These are phyloP conservation scores for Aureobasidium namibiae DNA, from an alignment of 2,329 filamentous ascomycete genomes.

Conservation along the genomic window DNA sequence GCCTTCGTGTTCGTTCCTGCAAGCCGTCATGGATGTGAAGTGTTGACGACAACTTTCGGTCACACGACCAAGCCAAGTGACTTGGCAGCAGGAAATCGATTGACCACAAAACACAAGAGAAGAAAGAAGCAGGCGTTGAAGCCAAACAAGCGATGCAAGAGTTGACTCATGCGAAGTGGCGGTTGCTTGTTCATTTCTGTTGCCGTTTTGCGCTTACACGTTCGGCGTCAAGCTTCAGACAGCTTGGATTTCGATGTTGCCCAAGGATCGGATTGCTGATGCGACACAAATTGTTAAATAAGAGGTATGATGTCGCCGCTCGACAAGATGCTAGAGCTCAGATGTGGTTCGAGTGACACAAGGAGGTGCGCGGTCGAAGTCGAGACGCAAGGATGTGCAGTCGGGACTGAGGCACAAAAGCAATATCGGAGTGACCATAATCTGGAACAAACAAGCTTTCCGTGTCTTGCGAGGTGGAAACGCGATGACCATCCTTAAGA, in stretches of 20 bases:
- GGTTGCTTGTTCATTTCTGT: neutral
- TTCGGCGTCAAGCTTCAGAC: neutral
- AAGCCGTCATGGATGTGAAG: neutral
- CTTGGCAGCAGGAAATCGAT: conserved; percentile 7
- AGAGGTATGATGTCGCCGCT: neutral
- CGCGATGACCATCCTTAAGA: neutral
- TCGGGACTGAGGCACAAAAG: no score
- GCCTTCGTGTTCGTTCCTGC: neutral
- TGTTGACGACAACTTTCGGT: neutral
- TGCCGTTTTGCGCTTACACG: neutral
- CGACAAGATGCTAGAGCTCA: neutral
- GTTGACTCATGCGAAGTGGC: neutral
- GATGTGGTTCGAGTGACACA: neutral
- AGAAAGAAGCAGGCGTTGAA: neutral
- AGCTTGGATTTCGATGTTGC: neutral
- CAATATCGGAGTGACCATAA: neutral
- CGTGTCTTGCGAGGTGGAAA: neutral
- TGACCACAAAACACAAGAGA: neutral
- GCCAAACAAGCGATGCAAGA: neutral
- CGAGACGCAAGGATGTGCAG: neutral
- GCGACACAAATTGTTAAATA: neutral
- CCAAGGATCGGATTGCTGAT: neutral
- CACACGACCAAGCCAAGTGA: neutral
- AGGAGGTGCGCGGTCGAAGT: neutral
- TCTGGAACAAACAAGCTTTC: neutral